Conservation (phyloP, 495 filamentous ascomycete species). For the Coniosporium apollinis region DNA sequence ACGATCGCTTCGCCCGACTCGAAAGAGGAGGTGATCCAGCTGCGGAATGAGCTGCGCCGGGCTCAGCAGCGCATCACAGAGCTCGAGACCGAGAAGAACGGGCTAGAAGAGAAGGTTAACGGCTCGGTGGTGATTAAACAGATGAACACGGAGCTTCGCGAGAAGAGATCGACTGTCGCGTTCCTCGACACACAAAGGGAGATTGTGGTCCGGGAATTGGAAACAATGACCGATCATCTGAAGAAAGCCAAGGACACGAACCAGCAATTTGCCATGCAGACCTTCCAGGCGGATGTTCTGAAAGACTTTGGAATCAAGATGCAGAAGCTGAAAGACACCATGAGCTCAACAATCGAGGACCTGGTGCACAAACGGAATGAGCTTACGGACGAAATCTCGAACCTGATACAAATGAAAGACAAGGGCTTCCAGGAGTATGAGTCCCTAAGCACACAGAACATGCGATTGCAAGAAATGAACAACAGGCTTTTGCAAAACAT, state of each 20-base stretch:
- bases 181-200: constrained; percentile 87
- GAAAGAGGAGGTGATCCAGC: constrained; percentile 51
- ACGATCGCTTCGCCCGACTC: constrained; percentile 42
- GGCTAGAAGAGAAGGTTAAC: constrained; percentile 30
- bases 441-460: constrained; percentile 81
- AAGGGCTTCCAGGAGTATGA: constrained; percentile 91
- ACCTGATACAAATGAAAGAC: constrained; percentile 65
- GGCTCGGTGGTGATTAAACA: constrained; percentile 66
- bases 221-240: constrained; percentile 66
- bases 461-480: constrained; percentile 83
- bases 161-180: constrained; percentile 95
- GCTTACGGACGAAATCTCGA: constrained; percentile 63
- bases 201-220: constrained; percentile 82
- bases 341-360: constrained; percentile 63
- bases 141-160: constrained; percentile 68
- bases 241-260: constrained; percentile 46
- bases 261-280: constrained; percentile 21
- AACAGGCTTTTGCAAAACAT: constrained; percentile 88
- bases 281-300: constrained; percentile 64
- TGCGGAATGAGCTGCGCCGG: constrained; percentile 63
- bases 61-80: constrained; percentile 70
- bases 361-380: constrained; percentile 70
- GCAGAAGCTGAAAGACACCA: constrained; percentile 66
- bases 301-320: constrained; percentile 79
- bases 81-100: constrained; percentile 53